These are phyloP conservation scores for Kalaharituber pfeilii DNA, from an alignment of 2,329 filamentous ascomycete species.

Conservation along the genomic window DNA sequence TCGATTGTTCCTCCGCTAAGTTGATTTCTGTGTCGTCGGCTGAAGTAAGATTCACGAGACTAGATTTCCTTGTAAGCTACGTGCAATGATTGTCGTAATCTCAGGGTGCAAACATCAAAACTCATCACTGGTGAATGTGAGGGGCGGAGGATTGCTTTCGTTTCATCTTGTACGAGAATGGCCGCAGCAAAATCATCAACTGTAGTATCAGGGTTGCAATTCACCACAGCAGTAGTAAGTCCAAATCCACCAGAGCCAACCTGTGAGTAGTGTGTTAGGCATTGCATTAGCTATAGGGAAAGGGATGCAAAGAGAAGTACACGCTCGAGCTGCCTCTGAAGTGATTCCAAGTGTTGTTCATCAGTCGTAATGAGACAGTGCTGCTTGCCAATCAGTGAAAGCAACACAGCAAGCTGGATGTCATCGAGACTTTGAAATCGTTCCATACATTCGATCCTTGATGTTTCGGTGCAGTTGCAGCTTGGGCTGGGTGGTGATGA, in stretches of 20 bases:
- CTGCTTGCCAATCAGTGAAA: slow-evolving; percentile 64
- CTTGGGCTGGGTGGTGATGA: not conserved
- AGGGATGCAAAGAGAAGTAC: slow-evolving; percentile 29
- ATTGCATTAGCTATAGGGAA: slow-evolving; percentile 11
- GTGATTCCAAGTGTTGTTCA: slow-evolving; percentile 41
- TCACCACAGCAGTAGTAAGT: slow-evolving; percentile 49
- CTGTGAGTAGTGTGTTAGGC: no score
- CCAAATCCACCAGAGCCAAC: slow-evolving; percentile 26
- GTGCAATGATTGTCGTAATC: slow-evolving; percentile 6
- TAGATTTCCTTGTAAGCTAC: not conserved
- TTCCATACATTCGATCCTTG: not conserved
- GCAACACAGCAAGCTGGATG: slow-evolving; percentile 67
- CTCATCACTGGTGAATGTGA: not conserved
- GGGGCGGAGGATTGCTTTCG: slow-evolving; percentile 1
- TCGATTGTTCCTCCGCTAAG: not conserved
- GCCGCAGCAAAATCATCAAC: slow-evolving; percentile 64
- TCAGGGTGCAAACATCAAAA: not conserved
- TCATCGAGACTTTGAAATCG: slow-evolving; percentile 58
- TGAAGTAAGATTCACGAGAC: slow-evolving; percentile 25
- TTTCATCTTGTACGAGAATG: slow-evolving; percentile 37
- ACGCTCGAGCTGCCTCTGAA: slow-evolving; percentile 57
- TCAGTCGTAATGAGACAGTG: slow-evolving; percentile 77
- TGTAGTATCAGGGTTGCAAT: slow-evolving; percentile 55
- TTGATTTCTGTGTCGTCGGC: slow-evolving; percentile 22
- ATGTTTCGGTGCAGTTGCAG: not conserved